A percentile compares a stretch with the other conserved stretches of the same genome.
Conservation (phyloP, 225 moss, liverwort and hornwort species). For the Pseudoscleropodium purum region DNA sequence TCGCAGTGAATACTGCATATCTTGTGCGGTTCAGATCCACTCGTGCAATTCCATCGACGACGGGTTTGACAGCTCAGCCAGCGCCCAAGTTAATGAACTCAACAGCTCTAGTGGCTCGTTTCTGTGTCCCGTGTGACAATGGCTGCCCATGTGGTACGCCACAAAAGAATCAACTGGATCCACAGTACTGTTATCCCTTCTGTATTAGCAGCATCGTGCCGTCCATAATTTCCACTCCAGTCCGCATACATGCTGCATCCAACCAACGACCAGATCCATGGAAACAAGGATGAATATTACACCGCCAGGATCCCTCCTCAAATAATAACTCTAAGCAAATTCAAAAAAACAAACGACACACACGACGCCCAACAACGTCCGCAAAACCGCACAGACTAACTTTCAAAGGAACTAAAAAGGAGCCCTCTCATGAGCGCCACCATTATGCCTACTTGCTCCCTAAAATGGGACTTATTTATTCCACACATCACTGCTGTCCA, state of each 20-base stretch:
- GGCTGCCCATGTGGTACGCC: conserved; percentile 24
- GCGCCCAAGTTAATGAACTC: conserved; percentile 11
- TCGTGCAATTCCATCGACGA: conserved; percentile 19
- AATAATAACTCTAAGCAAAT: neutral
- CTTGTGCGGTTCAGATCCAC: conserved; percentile 14
- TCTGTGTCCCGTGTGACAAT: conserved; percentile 20
- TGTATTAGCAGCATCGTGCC: conserved; percentile 26
- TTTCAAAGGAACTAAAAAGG: neutral
- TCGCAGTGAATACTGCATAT: neutral
- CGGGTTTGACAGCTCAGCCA: conserved; percentile 26
- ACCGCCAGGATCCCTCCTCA: neutral
- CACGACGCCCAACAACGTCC: neutral
- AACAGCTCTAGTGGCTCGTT: conserved; percentile 19
- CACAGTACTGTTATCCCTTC: conserved; percentile 24
- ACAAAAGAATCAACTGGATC: conserved; percentile 30
- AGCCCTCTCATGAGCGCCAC: neutral
- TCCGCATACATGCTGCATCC: conserved; percentile 35
- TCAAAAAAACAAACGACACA: neutral
- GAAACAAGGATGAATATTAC: neutral
- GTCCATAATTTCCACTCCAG: conserved; percentile 31
- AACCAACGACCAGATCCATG: neutral
- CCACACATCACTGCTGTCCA: neutral
- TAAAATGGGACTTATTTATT: neutral
- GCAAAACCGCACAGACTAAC: neutral
- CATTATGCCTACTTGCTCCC: neutral